Evolutionary conservation across 257 asterid genomes (phyloP).

Genomic region (Perilla frutescens): DNA sequence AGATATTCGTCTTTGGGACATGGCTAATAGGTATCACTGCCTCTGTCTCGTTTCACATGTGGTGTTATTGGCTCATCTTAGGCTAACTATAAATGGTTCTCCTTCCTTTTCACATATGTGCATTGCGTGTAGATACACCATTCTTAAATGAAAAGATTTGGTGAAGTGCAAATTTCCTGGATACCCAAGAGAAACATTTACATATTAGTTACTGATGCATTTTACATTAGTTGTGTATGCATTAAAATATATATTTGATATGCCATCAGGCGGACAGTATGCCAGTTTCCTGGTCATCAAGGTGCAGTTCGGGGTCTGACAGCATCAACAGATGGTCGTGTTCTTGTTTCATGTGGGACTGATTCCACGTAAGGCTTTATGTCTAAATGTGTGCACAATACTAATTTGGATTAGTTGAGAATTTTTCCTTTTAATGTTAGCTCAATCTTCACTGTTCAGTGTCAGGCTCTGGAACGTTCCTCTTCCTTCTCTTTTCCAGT

Average conservation of each 20-base stretch:
- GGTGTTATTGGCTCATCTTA: neutral
- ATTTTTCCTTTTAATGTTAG: slow-evolving; percentile 22
- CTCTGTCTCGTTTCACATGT: slow-evolving; percentile 27
- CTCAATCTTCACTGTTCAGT: slow-evolving; percentile 50
- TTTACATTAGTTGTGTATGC: neutral
- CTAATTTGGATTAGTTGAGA: slow-evolving; percentile 12
- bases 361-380: slow-evolving; percentile 83
- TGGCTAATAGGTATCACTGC: slow-evolving; percentile 72
- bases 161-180: neutral
- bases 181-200: slow-evolving; percentile 15
- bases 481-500: slow-evolving; percentile 53
- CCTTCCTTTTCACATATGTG: neutral
- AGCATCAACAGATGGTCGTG: slow-evolving; percentile 85
- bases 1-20: slow-evolving; percentile 98
- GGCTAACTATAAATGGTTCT: neutral
- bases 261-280: slow-evolving; percentile 67
- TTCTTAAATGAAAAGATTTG: neutral
- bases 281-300: slow-evolving; percentile 97
- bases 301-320: slow-evolving; percentile 89
- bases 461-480: slow-evolving; percentile 95
- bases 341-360: slow-evolving; percentile 93
- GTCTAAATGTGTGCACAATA: neutral
- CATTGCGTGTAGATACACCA: slow-evolving; percentile 1
- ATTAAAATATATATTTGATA: slow-evolving; percentile 25
- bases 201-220: neutral